Percentiles rank a stretch among this genome's conserved stretches.
Evolutionary conservation across 768 basidiomycete species (phyloP).

Genomic region (Gloeophyllum trabeum): DNA sequence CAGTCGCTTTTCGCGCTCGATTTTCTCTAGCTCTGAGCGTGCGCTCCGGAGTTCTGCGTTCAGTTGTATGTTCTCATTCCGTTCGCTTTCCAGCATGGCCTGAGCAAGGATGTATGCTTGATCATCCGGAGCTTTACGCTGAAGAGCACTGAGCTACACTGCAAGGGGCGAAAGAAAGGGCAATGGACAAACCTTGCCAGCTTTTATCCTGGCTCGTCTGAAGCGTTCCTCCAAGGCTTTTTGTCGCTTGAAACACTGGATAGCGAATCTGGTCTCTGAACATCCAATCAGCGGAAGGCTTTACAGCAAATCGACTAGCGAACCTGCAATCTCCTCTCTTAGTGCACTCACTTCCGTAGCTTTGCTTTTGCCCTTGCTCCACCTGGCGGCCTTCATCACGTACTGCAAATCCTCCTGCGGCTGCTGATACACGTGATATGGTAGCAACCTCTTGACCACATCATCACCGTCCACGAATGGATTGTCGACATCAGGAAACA

Average conservation of each 20-base stretch:
- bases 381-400: slow-evolving; percentile 10
- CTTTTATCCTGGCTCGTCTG: slow-evolving; percentile 35
- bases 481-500: slow-evolving; percentile 58
- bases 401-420: slow-evolving; percentile 54
- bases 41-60: slow-evolving; percentile 51
- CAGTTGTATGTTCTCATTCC: slow-evolving; percentile 44
- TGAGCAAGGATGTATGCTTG: slow-evolving; percentile 58
- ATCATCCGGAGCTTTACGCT: slow-evolving; percentile 52
- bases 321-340: slow-evolving; percentile 44
- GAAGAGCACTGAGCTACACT: slow-evolving; percentile 3
- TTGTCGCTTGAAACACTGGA: slow-evolving; percentile 53
- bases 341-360: slow-evolving; percentile 31
- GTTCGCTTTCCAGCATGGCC: slow-evolving; percentile 53
- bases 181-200: slow-evolving; percentile 40
- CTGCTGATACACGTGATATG: slow-evolving; percentile 74
- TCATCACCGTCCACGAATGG: slow-evolving; percentile 56
- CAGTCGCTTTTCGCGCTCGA: slow-evolving; percentile 56
- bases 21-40: slow-evolving; percentile 51
- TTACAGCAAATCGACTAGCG: not conserved
- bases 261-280: slow-evolving; percentile 59
- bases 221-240: slow-evolving; percentile 48
- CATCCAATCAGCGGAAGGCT: slow-evolving; percentile 1
- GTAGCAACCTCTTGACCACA: slow-evolving; percentile 59
- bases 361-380: slow-evolving; percentile 55
- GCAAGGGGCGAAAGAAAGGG: slow-evolving; percentile 1